These are phyloP conservation scores for Primulina huaijiensis DNA, from an alignment of 257 asterid species.

Conservation along the genomic window DNA sequence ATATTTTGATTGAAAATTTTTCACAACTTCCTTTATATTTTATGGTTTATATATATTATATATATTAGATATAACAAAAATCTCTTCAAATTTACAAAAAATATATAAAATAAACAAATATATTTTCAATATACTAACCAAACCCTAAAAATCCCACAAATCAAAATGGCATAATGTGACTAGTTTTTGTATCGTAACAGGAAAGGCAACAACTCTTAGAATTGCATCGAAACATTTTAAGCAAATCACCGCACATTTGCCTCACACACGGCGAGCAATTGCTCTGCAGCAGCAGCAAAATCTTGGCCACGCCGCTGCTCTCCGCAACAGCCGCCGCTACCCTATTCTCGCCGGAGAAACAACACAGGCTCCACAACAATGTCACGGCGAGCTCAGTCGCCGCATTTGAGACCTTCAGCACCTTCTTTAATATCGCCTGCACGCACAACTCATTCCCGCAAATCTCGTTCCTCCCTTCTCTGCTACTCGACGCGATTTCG, in stretches of 20 bases:
- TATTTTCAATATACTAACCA: conserved; percentile 2
- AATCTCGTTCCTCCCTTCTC: conserved; percentile 62
- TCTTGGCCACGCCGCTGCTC: conserved; percentile 67
- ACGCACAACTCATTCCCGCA: conserved; percentile 44
- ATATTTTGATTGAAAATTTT: too few relatives aligned
- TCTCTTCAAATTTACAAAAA: conserved; percentile 28
- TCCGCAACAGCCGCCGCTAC: conserved; percentile 50
- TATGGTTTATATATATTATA: too few relatives aligned
- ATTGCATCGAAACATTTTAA: conserved; percentile 52
- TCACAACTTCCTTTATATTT: too few relatives aligned
- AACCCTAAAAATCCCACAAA: neutral
- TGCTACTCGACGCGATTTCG: conserved; percentile 50
- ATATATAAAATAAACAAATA: neutral
- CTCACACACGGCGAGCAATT: conserved; percentile 65
- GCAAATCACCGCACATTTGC: conserved; percentile 74
- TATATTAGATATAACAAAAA: conserved; percentile 4
- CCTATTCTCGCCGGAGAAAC: conserved; percentile 55
- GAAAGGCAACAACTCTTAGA: conserved; percentile 45
- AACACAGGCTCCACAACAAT: conserved; percentile 75
- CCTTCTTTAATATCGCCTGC: conserved; percentile 49
- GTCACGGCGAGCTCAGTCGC: conserved; percentile 80
- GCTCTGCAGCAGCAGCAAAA: conserved; percentile 68
- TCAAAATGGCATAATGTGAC: conserved; percentile 91
- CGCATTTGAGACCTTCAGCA: conserved; percentile 54
- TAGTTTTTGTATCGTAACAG: conserved; percentile 68